Conservation (phyloP, 2,329 filamentous ascomycete species). For the Nectriaceae sp. region DNA sequence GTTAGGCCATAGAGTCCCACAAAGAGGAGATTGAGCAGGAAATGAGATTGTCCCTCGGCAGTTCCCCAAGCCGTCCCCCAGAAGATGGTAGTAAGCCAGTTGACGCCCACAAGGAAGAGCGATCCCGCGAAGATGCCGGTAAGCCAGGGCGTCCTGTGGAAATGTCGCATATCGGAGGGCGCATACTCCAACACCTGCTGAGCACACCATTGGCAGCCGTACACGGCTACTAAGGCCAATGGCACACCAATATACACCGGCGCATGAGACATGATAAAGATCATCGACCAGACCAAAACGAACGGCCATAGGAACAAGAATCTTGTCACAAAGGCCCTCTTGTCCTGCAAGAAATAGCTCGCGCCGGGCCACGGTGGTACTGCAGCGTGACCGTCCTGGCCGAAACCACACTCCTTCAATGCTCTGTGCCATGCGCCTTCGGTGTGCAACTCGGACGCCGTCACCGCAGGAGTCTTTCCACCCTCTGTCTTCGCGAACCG, state of each 20-base stretch:
- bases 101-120: slow-evolving; percentile 75
- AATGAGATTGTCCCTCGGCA: slow-evolving; percentile 45
- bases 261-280: slow-evolving; percentile 73
- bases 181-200: slow-evolving; percentile 79
- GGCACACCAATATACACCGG: slow-evolving; percentile 78
- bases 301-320: slow-evolving; percentile 93
- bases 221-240: slow-evolving; percentile 64
- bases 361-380: slow-evolving; percentile 72
- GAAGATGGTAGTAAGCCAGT: slow-evolving; percentile 70
- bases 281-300: slow-evolving; percentile 67
- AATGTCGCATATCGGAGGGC: slow-evolving; percentile 82
- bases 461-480: slow-evolving; percentile 86
- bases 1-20: slow-evolving; percentile 64
- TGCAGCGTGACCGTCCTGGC: slow-evolving; percentile 72
- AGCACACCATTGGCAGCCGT: slow-evolving; percentile 74
- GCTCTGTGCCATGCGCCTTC: slow-evolving; percentile 79
- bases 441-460: slow-evolving; percentile 89
- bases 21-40: slow-evolving; percentile 80
- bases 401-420: slow-evolving; percentile 81
- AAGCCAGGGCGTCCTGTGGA: slow-evolving; percentile 92
- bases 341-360: slow-evolving; percentile 73
- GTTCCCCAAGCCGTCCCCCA: slow-evolving; percentile 22
- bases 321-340: slow-evolving; percentile 74
- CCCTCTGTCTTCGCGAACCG: slow-evolving; percentile 86
- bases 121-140: slow-evolving; percentile 91